Conservation (phyloP, 148 eudicot species). For the Vaccinium myrtillus region DNA sequence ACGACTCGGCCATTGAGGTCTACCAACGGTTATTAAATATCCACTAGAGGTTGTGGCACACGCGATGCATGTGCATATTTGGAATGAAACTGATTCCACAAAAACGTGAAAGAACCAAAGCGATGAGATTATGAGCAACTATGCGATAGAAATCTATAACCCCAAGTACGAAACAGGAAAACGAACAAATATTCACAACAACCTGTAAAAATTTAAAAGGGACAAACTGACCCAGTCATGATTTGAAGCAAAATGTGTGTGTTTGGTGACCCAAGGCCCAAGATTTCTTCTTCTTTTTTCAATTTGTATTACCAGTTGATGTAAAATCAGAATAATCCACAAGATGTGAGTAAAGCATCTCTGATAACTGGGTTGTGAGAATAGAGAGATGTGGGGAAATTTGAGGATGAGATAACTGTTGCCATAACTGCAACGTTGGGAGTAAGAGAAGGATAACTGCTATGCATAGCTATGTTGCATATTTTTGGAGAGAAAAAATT, state of each 20-base stretch:
- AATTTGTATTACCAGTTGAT: background rate
- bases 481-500: background rate
- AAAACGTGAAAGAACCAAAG: background rate
- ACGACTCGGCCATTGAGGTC: background rate
- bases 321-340: background rate
- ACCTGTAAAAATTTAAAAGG: background rate
- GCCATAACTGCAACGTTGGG: background rate
- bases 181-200: background rate
- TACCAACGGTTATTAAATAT: background rate
- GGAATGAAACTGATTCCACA: no score
- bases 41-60: background rate
- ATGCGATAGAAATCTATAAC: background rate
- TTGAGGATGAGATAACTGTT: background rate
- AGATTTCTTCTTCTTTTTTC: background rate
- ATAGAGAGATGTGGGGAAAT: background rate
- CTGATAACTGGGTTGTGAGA: background rate
- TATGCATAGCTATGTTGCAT: background rate
- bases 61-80: no score
- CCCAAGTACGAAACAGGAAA: background rate
- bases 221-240: background rate
- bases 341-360: background rate
- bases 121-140: background rate
- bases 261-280: background rate
- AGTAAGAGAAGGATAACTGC: background rate
- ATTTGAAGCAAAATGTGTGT: background rate